Base-by-base conservation (phyloP, 2,329 filamentous ascomycete species). In the Daldinia sp. region DNA sequence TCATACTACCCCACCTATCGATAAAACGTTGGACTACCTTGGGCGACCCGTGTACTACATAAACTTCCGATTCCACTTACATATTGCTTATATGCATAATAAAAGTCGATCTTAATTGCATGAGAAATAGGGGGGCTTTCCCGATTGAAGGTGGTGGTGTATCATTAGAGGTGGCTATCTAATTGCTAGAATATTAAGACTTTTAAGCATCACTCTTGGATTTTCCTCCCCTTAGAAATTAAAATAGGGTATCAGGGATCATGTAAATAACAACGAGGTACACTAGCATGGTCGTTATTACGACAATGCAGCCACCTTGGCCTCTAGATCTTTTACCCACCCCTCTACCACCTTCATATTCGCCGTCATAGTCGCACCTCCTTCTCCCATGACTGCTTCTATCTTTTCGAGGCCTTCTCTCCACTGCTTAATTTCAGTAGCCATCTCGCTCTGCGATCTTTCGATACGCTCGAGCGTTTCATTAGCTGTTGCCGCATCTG, bases 251-350 rank as follows among this genome's bases (percentile, higher is more conserved):
- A 82, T 82, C 79, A 79, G 67, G 73, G 64, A 56, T 71, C 71
- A 73, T 68, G 54, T 60, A 71, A 73, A 63, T 64, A 69, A 64
- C 67, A 72, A 20, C 53, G 64, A 51, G 46, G 15, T 51, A 51
- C 4, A 12, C n/a, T 51, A 51, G 46, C 33, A 51, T 51, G 26
- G 26, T 15, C 67, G 67, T 30, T 33, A 68, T 73, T 74, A 83
- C 66, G 83, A 83, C 77, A 91, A 79, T 73, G 86, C 86, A 67
- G 86, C 86, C 79, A 98, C 86, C 80, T 92, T 91, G 75, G 85
- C 87, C 82, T 98, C 95, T 61, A 99, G 81, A 63, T 92, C 93
- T 79, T 92, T 93, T 4, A 98, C 93, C 93, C 94, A 98, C 44
- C 88, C 89, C 73, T 95, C 92, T 69, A 98, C 90, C n/a, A 92